Evolutionary conservation across 768 basidiomycete genomes (phyloP).

Genomic region (Tulasnella sp.): DNA sequence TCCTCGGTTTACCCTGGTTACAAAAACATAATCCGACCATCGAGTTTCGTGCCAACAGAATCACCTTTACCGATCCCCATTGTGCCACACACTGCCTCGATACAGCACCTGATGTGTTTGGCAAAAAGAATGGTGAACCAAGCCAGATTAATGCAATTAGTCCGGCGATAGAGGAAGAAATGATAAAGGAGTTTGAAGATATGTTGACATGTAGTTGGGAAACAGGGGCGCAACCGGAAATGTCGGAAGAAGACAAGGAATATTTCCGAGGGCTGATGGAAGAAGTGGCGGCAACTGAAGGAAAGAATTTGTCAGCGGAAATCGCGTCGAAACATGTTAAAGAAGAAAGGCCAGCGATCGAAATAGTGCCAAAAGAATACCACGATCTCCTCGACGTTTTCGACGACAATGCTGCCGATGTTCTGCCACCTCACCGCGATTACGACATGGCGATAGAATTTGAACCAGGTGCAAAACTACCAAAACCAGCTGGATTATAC

Average conservation of each 20-base stretch:
- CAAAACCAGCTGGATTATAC: conserved; percentile 27
- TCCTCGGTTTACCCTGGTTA: not conserved
- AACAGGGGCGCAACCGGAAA: no score
- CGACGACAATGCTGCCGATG: conserved; percentile 21
- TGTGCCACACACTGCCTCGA: no score
- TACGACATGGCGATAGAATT: conserved; percentile 32
- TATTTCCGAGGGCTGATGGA: no score
- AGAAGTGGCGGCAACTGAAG: not conserved
- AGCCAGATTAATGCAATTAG: no score
- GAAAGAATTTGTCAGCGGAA: not conserved
- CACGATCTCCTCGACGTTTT: conserved; percentile 27
- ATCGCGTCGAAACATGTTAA: not conserved
- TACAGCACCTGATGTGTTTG: no score
- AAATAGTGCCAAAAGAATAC: conserved; percentile 25
- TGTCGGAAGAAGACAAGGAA: no score
- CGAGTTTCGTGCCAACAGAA: not conserved
- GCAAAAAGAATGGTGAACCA: no score
- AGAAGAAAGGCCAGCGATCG: not conserved
- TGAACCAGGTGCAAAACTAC: conserved; percentile 23
- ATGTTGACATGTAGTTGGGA: no score
- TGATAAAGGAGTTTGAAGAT: no score
- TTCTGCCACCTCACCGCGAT: conserved; percentile 28
- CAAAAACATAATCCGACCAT: not conserved
- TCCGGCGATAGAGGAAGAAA: no score
- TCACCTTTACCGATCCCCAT: no score